Evolutionary conservation across 164 flowering plant genomes (phyloP), one percentile per base, ranked within the genome.

Genomic region (Vitis labrusca): DNA sequence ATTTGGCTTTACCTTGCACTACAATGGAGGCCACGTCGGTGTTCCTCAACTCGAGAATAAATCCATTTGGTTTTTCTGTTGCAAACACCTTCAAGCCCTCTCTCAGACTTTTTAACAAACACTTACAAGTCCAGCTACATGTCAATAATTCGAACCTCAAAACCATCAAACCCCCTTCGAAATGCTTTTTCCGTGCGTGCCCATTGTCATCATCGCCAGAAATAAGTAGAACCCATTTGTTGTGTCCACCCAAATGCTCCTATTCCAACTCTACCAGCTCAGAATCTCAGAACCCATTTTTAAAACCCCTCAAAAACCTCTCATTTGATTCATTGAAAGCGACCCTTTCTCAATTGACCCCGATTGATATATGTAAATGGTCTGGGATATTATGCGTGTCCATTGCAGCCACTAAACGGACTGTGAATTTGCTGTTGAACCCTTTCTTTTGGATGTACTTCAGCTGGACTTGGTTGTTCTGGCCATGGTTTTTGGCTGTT

Each of bases 401-500:
- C 16, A 67, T 84, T 69, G 91, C 91, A 2, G 88, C 82, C 9
- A 32, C 79, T 30, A 94, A 89, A 79, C 79, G 88, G 91, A 70
- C 78, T 27, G 75, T 80, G 29, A 79, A 73, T 71, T 50, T 80
- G 61, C 29, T 84, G 0, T 65, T 86, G 16, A 88, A 71, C 66
- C 97, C 98, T 0, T 92, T 91, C 69, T 84, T 93, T 65, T 95
- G 93, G 98, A 84, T 88, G 93, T 92, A 91, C 74, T 94, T 94
- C 65, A 92, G 97, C 76, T 89, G 94, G 97, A 87, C 87, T 11
- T 94, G 97, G 97, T 17, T 92, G 68, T 90, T 87, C 74, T 95
- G 99, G 99, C 99, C 96, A 0, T 95, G 96, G 94, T 63, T 79
- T 15, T 68, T 85, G 2, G 97, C 97, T 53, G 17, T 85, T 29